These are phyloP conservation scores for Pythium inflatum DNA, from an alignment of 352 stramenopile genomes.

Conservation along the genomic window DNA sequence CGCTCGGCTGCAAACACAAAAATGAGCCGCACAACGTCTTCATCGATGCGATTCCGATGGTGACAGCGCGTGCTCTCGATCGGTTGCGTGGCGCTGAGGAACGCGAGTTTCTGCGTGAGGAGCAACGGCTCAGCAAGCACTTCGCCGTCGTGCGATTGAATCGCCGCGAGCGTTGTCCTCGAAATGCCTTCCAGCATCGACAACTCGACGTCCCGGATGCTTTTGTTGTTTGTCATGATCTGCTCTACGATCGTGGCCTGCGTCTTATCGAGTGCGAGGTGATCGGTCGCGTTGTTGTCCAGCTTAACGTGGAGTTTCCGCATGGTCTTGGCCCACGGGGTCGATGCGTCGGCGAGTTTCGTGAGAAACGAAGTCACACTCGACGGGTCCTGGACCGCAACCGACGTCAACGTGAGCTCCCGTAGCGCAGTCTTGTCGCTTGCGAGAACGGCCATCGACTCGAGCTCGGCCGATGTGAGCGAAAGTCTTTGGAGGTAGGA, in stretches of 20 bases:
- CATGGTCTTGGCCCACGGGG: conserved; percentile 4
- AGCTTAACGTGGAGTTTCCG: conserved; percentile 20
- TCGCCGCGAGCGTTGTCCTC: conserved; percentile 1
- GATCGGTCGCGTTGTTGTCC: conserved; percentile 7
- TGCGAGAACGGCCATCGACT: conserved; percentile 5
- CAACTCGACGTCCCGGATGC: conserved; percentile 11
- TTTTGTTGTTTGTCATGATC: conserved; percentile 12
- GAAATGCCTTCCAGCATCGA: conserved; percentile 12
- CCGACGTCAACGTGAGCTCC: conserved; percentile 4
- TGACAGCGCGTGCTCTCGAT: not conserved
- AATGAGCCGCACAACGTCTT: conserved; percentile 21
- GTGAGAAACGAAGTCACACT: conserved; percentile 1
- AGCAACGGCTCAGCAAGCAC: conserved; percentile 12
- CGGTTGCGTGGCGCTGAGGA: conserved; percentile 10
- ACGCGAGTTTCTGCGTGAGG: conserved; percentile 16
- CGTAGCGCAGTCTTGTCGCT: not conserved
- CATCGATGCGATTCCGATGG: conserved; percentile 13
- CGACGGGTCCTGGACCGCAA: not conserved
- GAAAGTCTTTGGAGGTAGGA: conserved; percentile 3
- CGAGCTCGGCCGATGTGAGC: conserved; percentile 7
- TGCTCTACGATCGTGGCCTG: not conserved
- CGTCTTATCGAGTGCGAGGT: not conserved
- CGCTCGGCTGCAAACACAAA: conserved; percentile 22
- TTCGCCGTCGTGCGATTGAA: conserved; percentile 16
- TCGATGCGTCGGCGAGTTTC: not conserved